Conservation (phyloP, 108 stramenopile genomes). For the Chaetoceros muelleri region DNA sequence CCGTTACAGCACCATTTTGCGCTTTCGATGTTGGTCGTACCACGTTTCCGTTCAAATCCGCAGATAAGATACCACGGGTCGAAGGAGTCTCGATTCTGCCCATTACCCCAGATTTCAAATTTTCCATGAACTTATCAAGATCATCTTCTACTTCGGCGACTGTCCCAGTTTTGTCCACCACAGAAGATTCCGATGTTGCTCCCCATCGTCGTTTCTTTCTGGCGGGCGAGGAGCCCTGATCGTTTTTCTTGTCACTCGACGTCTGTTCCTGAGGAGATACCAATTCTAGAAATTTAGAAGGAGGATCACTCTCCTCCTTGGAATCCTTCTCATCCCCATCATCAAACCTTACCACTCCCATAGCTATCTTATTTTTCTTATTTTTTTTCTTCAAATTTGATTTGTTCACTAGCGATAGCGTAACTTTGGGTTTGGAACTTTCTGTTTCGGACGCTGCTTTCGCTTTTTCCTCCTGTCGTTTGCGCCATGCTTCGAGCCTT, state of each 20-base stretch:
- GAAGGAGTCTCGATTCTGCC: slow-evolving; percentile 33
- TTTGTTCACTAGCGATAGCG: slow-evolving; percentile 9
- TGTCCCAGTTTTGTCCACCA: neutral
- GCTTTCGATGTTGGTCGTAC: slow-evolving; percentile 17
- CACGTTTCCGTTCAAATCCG: slow-evolving; percentile 41
- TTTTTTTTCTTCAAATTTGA: slow-evolving; percentile 9
- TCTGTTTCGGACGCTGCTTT: slow-evolving; percentile 3
- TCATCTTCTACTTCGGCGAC: slow-evolving; percentile 37
- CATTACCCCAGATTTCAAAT: slow-evolving; percentile 56
- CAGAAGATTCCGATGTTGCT: neutral
- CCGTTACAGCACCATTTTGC: slow-evolving; percentile 13
- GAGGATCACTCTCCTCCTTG: neutral
- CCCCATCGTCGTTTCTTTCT: slow-evolving; percentile 28
- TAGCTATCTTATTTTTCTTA: slow-evolving; percentile 7
- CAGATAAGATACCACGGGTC: slow-evolving; percentile 13
- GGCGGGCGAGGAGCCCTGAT: slow-evolving; percentile 11
- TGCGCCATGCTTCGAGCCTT: slow-evolving; percentile 77
- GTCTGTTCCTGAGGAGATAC: neutral
- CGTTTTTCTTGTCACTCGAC: slow-evolving; percentile 3
- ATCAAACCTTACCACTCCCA: slow-evolving; percentile 11
- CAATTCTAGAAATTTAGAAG: neutral
- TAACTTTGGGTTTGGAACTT: slow-evolving; percentile 12
- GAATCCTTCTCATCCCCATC: slow-evolving; percentile 9
- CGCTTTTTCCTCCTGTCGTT: slow-evolving; percentile 36
- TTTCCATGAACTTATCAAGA: slow-evolving; percentile 79